Conservation (phyloP, 2,329 filamentous ascomycete genomes). For the Fragosphaeria purpurea region DNA sequence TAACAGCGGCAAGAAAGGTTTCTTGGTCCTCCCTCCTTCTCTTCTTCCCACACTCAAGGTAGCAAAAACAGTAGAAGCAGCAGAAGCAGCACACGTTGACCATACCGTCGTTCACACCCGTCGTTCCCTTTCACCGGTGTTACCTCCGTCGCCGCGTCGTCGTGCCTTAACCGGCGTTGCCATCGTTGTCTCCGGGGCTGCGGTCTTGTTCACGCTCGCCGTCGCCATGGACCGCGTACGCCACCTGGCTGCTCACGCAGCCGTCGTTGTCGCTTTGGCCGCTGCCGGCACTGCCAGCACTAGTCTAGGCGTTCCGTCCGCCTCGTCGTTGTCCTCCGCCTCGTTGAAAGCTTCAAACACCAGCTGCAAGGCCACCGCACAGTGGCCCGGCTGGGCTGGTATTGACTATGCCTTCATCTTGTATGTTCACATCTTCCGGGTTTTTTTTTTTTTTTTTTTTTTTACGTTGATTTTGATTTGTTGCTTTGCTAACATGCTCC, state of each 20-base stretch:
- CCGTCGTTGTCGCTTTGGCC: not conserved
- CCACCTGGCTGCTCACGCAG: not conserved
- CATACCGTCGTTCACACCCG: too few species aligned
- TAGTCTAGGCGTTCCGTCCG: not conserved
- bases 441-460: too few species aligned
- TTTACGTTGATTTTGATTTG: too few species aligned
- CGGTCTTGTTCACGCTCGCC: too few species aligned
- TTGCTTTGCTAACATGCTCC: not conserved
- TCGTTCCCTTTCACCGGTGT: not conserved
- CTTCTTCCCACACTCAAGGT: too few species aligned
- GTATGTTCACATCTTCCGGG: not conserved
- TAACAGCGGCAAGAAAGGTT: too few species aligned
- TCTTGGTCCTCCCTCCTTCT: too few species aligned
- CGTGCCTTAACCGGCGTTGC: not conserved
- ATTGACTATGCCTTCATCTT: slow-evolving; percentile 10
- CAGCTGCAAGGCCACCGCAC: slow-evolving; percentile 2
- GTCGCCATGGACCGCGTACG: not conserved
- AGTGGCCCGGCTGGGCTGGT: slow-evolving; percentile 8
- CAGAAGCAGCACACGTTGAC: too few species aligned
- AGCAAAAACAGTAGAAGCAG: too few species aligned
- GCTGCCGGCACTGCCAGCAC: not conserved
- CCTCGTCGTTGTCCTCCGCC: not conserved
- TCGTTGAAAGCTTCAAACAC: not conserved
- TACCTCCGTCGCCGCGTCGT: not conserved
- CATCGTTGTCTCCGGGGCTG: not conserved